Evolutionary conservation across 1,284 basidiomycete genomes (phyloP).

Genomic region (Hymenochaete sp.): DNA sequence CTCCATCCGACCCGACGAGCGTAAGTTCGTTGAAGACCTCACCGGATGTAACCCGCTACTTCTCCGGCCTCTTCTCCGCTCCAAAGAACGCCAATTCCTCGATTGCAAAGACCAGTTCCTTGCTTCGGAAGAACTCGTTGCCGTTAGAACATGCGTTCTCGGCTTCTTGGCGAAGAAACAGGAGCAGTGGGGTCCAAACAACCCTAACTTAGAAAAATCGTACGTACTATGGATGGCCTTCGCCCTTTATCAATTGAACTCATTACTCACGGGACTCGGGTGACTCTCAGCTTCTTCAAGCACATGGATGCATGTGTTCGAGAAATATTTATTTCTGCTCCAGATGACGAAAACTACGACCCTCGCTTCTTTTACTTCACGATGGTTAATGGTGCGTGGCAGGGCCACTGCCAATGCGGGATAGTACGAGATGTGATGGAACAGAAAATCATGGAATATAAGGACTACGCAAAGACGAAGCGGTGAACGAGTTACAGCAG

Average conservation of each 20-base stretch:
- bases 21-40: constrained; percentile 12
- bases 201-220: constrained; percentile 6
- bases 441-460: constrained; percentile 11
- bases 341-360: constrained; percentile 13
- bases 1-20: constrained; percentile 11
- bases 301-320: constrained; percentile 16
- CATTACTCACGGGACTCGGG: background rate
- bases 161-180: constrained; percentile 10
- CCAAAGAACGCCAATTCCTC: constrained; percentile 11
- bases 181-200: constrained; percentile 8
- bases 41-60: constrained; percentile 15
- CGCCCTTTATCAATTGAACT: background rate
- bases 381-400: constrained; percentile 13
- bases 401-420: constrained; percentile 11
- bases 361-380: constrained; percentile 11
- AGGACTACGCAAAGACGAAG: constrained; percentile 9
- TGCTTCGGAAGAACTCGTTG: constrained; percentile 10
- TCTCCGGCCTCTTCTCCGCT: constrained; percentile 9
- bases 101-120: constrained; percentile 12
- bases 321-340: constrained; percentile 12
- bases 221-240: background rate
- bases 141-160: constrained; percentile 8
- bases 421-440: constrained; percentile 13
- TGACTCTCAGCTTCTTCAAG: constrained; percentile 10
- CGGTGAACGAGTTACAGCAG: background rate